These are phyloP conservation scores for Entrophospora sp. DNA, from an alignment of 192 early-diverging fungal species.

Conservation along the genomic window DNA sequence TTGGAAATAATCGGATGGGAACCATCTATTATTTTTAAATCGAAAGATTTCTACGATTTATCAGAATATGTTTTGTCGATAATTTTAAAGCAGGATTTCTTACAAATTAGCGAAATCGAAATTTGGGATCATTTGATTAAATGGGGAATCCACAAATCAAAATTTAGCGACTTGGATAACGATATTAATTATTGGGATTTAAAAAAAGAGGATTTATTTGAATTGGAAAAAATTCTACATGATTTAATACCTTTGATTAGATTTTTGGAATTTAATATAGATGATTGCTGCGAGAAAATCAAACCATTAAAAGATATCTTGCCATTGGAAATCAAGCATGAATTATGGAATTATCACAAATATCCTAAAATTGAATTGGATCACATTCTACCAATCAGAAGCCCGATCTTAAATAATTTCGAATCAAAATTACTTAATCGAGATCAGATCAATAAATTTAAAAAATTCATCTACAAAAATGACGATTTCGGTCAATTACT, in stretches of 20 bases:
- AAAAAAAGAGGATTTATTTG: not conserved
- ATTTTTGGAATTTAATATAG: not conserved
- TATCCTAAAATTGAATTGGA: too few relatives aligned
- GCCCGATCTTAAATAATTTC: too few relatives aligned
- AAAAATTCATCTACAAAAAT: too few relatives aligned
- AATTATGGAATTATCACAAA: too few relatives aligned
- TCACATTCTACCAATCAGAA: too few relatives aligned
- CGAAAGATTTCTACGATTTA: not conserved
- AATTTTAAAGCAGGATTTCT: not conserved
- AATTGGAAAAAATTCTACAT: not conserved
- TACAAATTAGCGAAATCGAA: constrained; percentile 8
- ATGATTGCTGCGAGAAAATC: not conserved
- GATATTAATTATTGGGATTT: not conserved
- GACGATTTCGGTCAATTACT: too few relatives aligned
- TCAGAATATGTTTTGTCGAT: not conserved
- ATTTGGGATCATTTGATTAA: constrained; percentile 5
- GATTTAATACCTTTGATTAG: not conserved
- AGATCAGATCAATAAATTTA: too few relatives aligned
- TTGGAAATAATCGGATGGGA: constrained; percentile 1
- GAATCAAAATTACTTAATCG: too few relatives aligned
- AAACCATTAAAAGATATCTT: not conserved
- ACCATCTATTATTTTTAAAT: not conserved
- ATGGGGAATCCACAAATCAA: constrained; percentile 8
- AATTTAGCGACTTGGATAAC: not conserved
- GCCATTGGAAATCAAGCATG: too few relatives aligned